phyloP scores from a whole-genome alignment of 1,284 basidiomycete species.

The Jaminaea rosea region DNA sequence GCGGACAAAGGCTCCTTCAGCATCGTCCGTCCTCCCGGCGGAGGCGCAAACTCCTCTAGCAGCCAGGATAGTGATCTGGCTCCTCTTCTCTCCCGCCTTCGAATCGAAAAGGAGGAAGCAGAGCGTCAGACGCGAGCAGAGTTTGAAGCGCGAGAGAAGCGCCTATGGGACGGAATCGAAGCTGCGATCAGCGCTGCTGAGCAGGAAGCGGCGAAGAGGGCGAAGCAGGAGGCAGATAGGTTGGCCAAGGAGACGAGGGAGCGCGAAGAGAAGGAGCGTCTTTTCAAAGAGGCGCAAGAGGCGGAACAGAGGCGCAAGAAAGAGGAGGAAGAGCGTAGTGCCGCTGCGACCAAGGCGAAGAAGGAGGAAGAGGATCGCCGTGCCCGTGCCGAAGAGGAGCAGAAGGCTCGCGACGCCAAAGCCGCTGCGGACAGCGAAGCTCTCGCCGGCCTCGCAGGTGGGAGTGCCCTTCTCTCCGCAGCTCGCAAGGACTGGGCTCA shows the following conservation, averaged over 20 bases:
- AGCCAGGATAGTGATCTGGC: not conserved
- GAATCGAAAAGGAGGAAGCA: conserved; percentile 22
- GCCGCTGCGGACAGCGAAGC: too few species aligned
- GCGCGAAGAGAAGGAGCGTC: conserved; percentile 34
- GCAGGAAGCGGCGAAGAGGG: conserved; percentile 16
- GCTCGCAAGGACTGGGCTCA: conserved; percentile 24
- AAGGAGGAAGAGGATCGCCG: too few species aligned
- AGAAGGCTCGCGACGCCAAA: conserved; percentile 13
- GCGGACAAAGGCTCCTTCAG: too few species aligned
- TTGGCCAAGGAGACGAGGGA: conserved; percentile 23
- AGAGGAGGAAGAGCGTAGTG: conserved; percentile 12
- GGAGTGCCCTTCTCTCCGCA: conserved; percentile 16
- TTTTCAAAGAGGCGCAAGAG: conserved; percentile 25
- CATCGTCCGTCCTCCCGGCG: not conserved
- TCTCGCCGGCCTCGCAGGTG: conserved; percentile 17
- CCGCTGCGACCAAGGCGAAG: conserved; percentile 17
- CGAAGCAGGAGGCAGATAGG: conserved; percentile 26
- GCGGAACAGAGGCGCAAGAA: conserved; percentile 21
- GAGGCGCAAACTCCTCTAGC: not conserved
- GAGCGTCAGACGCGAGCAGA: conserved; percentile 28
- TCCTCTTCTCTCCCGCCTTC: conserved; percentile 17
- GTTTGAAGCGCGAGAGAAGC: conserved; percentile 36
- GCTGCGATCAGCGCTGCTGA: conserved; percentile 35
- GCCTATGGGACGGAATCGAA: conserved; percentile 41
- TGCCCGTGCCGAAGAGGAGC: conserved; percentile 1